phyloP scores from a whole-genome alignment of 768 basidiomycete genomes.

The Dictyophora rubrovolvata region DNA sequence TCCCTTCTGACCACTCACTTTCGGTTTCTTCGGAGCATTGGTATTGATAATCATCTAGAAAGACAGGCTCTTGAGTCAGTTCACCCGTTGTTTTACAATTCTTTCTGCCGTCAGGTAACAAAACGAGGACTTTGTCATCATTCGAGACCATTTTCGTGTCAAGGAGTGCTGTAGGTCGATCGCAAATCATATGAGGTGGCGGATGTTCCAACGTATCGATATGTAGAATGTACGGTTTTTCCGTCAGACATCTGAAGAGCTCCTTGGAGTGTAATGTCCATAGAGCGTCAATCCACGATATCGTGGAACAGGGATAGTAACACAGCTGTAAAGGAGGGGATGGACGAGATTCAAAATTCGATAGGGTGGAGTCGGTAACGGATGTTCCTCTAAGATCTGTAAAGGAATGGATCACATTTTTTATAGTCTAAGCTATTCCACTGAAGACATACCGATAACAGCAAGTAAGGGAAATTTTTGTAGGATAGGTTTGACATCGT shows the following conservation, averaged over 20 bases:
- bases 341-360: not conserved
- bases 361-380: not conserved
- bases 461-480: constrained; percentile 46
- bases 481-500: constrained; percentile 33
- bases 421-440: not conserved
- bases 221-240: not conserved
- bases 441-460: constrained; percentile 40
- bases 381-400: constrained; percentile 24
- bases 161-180: not conserved
- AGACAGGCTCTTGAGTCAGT: no score
- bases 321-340: not conserved
- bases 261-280: not conserved
- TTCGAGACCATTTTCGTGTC: not conserved
- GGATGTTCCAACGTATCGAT: not conserved
- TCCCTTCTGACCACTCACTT: no score
- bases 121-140: not conserved
- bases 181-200: not conserved
- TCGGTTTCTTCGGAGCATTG: no score
- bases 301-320: constrained; percentile 4
- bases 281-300: constrained; percentile 1
- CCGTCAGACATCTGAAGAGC: not conserved
- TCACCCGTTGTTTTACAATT: no score
- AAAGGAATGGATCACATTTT: not conserved
- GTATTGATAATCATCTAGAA: no score
- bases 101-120: no score